A percentile compares a stretch with the other conserved stretches of the same genome.
phyloP scores from a whole-genome alignment of 176 grass and related monocot species.

The Microstegium vimineum region DNA sequence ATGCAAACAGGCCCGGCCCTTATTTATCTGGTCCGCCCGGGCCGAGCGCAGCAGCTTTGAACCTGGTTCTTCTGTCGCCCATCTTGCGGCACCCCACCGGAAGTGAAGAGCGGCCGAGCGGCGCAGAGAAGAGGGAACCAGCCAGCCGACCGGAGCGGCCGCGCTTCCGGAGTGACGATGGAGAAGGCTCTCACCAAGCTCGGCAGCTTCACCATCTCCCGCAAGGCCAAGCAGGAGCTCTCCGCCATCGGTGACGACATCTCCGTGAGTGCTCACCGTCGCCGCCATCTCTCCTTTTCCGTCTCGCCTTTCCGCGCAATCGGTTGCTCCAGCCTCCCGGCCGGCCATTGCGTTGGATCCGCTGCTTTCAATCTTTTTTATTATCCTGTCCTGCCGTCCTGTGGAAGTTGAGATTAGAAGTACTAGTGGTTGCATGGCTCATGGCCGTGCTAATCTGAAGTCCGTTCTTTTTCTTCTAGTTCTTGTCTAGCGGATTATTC shows the following conservation, averaged over 20 bases:
- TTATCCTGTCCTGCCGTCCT: neutral
- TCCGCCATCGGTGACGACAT: constrained; percentile 89
- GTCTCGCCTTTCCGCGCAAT: neutral
- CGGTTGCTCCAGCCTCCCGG: neutral
- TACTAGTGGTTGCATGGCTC: neutral
- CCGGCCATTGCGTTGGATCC: neutral
- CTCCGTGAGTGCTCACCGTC: constrained; percentile 44
- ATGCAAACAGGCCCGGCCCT: too few species aligned
- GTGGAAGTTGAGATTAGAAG: neutral
- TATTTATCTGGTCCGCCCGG: neutral
- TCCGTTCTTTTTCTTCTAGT: neutral
- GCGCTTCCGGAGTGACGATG: constrained; percentile 30
- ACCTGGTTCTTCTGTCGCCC: constrained; percentile 27
- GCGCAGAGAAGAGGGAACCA: neutral
- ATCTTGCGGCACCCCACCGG: constrained; percentile 13
- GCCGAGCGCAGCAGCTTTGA: constrained; percentile 4
- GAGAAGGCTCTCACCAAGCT: constrained; percentile 87
- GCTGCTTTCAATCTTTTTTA: neutral
- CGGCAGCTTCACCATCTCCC: constrained; percentile 81
- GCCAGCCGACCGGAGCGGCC: neutral
- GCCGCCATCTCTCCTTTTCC: neutral
- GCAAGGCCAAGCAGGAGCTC: constrained; percentile 96
- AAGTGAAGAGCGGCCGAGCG: neutral
- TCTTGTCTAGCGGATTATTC: neutral
- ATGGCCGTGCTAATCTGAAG: neutral